These are phyloP conservation scores for Penicillium goetzii DNA, from an alignment of 495 filamentous ascomycete species.

Conservation along the genomic window DNA sequence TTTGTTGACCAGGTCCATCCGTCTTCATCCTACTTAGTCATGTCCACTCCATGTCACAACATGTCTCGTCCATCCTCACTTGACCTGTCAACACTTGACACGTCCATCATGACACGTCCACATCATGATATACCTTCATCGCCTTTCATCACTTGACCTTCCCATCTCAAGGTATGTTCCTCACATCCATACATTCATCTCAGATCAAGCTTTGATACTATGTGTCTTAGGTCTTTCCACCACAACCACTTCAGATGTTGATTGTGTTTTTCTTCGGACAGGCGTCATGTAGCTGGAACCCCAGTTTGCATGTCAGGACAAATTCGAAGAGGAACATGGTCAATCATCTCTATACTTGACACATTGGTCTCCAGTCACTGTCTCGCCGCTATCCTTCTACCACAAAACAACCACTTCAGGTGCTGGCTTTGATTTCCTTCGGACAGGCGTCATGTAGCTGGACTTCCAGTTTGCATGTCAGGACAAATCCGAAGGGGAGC, in stretches of 20 bases:
- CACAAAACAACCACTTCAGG: neutral
- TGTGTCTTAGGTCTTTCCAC: neutral
- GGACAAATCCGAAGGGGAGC: neutral
- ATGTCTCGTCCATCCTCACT: neutral
- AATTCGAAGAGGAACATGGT: neutral
- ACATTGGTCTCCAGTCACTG: neutral
- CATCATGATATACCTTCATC: neutral
- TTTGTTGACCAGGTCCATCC: neutral
- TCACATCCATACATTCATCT: neutral
- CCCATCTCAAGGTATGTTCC: neutral
- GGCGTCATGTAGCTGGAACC: neutral
- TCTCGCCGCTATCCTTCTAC: too few relatives aligned
- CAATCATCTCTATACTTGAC: neutral
- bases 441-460: neutral
- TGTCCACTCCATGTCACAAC: neutral
- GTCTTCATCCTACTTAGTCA: neutral
- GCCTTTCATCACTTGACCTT: neutral
- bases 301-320: constrained; percentile 1
- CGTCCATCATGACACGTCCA: neutral
- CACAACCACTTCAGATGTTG: neutral
- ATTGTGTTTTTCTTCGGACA: neutral
- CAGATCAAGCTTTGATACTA: neutral
- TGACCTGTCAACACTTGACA: neutral
- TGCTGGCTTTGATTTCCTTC: neutral
- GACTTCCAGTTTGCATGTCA: neutral